Base-by-base conservation (phyloP, 495 filamentous ascomycete species). In the Penicillium lagena region DNA sequence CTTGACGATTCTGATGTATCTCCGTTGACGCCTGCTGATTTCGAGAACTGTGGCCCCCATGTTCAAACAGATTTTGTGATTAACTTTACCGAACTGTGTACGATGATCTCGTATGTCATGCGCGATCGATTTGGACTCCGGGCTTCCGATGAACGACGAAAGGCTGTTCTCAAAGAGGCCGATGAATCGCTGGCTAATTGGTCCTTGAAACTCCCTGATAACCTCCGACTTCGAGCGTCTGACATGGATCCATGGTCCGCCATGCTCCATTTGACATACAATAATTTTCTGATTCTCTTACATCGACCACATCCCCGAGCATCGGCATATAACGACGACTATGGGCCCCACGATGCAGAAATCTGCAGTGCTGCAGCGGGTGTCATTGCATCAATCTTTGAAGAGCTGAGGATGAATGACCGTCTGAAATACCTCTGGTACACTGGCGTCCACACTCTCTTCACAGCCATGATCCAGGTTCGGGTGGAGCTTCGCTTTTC, bases 401-500 rank as follows among this genome's bases (percentile, higher is more conserved):
- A 68, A 31, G 66, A 70, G 49, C 60, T 78, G 15, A 63, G 73
- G 11, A 40, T 70, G n/a, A 68, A 75, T 35, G 73, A 76, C 40
- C 65, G 67, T n/a, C 51, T 72, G 44, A 71, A 67, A 39, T 70
- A 58, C 50, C 54, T 73, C 6, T 74, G 70, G 72, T 71, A 69
- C 48, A 70, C 70, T 13, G 67, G 66, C 8, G 66, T 75, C 7
- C 64, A 72, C 39, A 70, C 66, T 1, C 51, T 73, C 12, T 73
- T 75, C 45, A 73, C 70, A 12, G 70, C 70, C 34, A 71, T 75
- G 67, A 72, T 75, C 29, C 69, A 73, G 59, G 67, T 75, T 7
- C 63, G 68, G n/a, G 68, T 71, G 7, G 69, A 75, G 43, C 62
- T 74, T 27, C 66, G 68, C 29, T 71, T 72, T 44, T 71, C 69